Base-by-base conservation (phyloP, 495 filamentous ascomycete species). In the Penicillium canescens region DNA sequence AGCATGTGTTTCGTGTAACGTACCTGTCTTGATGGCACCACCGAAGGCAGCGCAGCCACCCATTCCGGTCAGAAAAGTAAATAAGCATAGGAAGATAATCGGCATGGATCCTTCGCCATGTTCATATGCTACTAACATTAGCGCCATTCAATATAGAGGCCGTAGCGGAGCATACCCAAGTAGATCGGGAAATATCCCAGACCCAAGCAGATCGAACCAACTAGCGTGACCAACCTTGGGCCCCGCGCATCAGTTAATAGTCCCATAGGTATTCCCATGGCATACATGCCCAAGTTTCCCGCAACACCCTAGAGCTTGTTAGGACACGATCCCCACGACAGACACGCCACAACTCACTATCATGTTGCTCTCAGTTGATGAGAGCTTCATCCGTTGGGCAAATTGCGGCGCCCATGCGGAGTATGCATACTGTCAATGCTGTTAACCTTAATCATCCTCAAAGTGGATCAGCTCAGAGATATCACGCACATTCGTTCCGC, bases 371-470 rank as follows among this genome's bases (percentile, higher is more conserved):
- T 96, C 82, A 23, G 92, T 98, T 21, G 94, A 87, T 3, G 90
- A 90, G 46, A 98, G 84, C 70, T 88, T 82, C 70, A 98, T 78
- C 52, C 79, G 82, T 54, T 92, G 85, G 21, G 92, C 92, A 61
- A 97, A 96, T 69, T 96, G 91, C 13, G 94, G 94, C 24, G 87
- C 93, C 91, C 95, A 98, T 73, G 94, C 95, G 49, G 92, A 96
- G 65, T 97, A 98, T 57, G 92, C 95, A 83, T 98, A 98, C 92
- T 96, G 60, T 46, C 20, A 37, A 24, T n/a, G 1, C 13, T 53
- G 51, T 28, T 52, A 54, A 54, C 38, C 57, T 53, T 38, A 38
- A 41, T 35, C 26, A 40, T 49, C 20, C 33, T 26, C 28, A 6
- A 49, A 42, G 12, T 42, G 38, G 21, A 46, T 40, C 9, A 52